phyloP scores from a whole-genome alignment of 2,329 filamentous ascomycete genomes.

The Dissoconium aciculare region DNA sequence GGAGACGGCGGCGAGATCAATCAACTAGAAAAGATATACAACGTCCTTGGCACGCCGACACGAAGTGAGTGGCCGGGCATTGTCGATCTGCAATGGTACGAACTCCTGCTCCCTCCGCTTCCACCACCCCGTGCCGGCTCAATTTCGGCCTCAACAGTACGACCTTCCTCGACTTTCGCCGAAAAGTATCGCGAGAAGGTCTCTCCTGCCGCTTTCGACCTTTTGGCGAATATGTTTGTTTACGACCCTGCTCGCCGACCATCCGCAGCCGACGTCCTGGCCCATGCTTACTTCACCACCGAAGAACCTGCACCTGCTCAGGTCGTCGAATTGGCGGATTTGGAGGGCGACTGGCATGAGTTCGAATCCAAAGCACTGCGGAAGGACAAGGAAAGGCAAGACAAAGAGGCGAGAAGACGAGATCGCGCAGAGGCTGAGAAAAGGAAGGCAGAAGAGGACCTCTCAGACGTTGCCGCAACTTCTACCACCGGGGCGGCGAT shows the following conservation, averaged over 20 bases:
- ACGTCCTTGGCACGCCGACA: slow-evolving; percentile 75
- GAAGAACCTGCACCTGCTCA: slow-evolving; percentile 68
- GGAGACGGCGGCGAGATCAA: slow-evolving; percentile 92
- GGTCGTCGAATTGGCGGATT: slow-evolving; percentile 63
- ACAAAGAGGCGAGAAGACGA: slow-evolving; percentile 40
- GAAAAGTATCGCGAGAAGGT: slow-evolving; percentile 68
- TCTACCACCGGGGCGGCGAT: no score
- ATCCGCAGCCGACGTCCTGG: slow-evolving; percentile 66
- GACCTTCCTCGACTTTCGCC: slow-evolving; percentile 59
- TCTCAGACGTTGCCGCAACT: no score
- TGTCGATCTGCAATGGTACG: slow-evolving; percentile 93
- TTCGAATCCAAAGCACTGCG: slow-evolving; percentile 92
- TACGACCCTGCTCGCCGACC: slow-evolving; percentile 80
- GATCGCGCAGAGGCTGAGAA: slow-evolving; percentile 33
- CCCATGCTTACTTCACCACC: slow-evolving; percentile 72
- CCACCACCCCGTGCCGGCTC: no score
- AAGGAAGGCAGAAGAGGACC: slow-evolving; percentile 20
- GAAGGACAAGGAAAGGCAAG: slow-evolving; percentile 66
- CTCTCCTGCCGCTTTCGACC: slow-evolving; percentile 65
- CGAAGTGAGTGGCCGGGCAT: slow-evolving; percentile 75
- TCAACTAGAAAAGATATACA: slow-evolving; percentile 94
- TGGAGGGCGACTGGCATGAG: slow-evolving; percentile 96
- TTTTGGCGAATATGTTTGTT: slow-evolving; percentile 70
- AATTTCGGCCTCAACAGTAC: no score
- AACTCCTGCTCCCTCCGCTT: slow-evolving; percentile 73